Conservation (phyloP, 1,284 basidiomycete genomes). For the Flammula alnicola region DNA sequence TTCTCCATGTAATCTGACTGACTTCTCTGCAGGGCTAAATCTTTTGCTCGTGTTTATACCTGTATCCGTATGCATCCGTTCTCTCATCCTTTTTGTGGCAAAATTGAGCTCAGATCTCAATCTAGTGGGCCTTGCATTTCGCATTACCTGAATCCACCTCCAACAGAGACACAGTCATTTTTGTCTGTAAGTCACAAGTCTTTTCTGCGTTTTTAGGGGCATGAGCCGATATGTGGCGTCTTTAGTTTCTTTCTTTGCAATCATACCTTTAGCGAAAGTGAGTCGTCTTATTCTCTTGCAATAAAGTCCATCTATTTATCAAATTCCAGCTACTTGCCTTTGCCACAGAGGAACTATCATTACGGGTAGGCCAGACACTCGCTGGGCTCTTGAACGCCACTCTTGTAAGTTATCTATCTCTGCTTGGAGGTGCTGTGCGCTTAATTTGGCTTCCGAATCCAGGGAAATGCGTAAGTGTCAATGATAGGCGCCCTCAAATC, state of each 20-base stretch:
- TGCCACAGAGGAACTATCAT: slow-evolving; percentile 86
- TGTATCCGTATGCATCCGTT: slow-evolving; percentile 56
- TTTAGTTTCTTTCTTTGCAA: slow-evolving; percentile 72
- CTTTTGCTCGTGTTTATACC: slow-evolving; percentile 70
- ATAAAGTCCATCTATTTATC: background rate
- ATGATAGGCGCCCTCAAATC: background rate
- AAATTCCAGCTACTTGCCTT: slow-evolving; percentile 72
- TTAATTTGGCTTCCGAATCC: slow-evolving; percentile 9
- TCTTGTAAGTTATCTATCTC: slow-evolving; percentile 52
- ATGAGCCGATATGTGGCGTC: slow-evolving; percentile 9
- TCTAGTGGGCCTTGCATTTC: slow-evolving; percentile 77
- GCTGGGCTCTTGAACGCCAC: slow-evolving; percentile 89
- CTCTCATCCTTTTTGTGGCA: background rate
- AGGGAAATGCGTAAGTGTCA: slow-evolving; percentile 79
- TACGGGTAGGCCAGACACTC: slow-evolving; percentile 84
- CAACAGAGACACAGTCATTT: slow-evolving; percentile 63
- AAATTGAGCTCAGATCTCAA: slow-evolving; percentile 9
- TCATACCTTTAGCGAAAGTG: slow-evolving; percentile 79
- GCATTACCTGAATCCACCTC: slow-evolving; percentile 37
- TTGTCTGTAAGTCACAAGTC: slow-evolving; percentile 62
- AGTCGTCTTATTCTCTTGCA: slow-evolving; percentile 8
- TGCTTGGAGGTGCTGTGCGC: slow-evolving; percentile 1
- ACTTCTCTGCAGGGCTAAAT: slow-evolving; percentile 59
- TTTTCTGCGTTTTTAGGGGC: background rate
- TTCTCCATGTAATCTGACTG: background rate